These are phyloP conservation scores for Tetrapyrgos nigripes DNA, from an alignment of 1,284 basidiomycete species.

Conservation along the genomic window DNA sequence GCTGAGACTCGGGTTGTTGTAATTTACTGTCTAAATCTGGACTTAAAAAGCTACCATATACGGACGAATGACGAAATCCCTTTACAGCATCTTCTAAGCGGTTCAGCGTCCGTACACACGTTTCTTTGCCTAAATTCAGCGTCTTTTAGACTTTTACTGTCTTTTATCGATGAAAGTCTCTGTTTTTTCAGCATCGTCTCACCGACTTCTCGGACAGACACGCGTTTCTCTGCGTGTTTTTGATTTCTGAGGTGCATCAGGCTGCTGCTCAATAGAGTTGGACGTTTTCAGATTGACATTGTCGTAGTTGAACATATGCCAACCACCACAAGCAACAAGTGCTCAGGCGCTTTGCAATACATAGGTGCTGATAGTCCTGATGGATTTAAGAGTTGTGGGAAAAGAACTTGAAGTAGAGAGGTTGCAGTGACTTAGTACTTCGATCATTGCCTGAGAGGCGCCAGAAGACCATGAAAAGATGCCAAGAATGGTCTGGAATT, in stretches of 20 bases:
- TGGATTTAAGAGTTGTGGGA: not conserved
- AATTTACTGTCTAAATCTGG: no score
- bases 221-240: no score
- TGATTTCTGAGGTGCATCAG: not conserved
- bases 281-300: not conserved
- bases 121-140: no score
- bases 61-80: no score
- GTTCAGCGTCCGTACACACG: no score
- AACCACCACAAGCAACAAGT: not conserved
- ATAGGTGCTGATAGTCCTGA: not conserved
- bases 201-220: no score
- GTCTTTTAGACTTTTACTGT: no score
- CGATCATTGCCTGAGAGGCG: not conserved
- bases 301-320: not conserved
- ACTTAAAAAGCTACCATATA: no score
- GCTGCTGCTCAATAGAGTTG: not conserved
- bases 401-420: not conserved
- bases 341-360: not conserved
- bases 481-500: not conserved
- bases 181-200: no score
- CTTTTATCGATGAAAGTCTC: no score
- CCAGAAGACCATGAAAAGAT: not conserved
- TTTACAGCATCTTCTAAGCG: no score
- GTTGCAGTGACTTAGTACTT: not conserved
- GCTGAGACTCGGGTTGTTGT: no score